phyloP scores from a whole-genome alignment of 148 eudicot genomes.

The Fagopyrum tataricum region DNA sequence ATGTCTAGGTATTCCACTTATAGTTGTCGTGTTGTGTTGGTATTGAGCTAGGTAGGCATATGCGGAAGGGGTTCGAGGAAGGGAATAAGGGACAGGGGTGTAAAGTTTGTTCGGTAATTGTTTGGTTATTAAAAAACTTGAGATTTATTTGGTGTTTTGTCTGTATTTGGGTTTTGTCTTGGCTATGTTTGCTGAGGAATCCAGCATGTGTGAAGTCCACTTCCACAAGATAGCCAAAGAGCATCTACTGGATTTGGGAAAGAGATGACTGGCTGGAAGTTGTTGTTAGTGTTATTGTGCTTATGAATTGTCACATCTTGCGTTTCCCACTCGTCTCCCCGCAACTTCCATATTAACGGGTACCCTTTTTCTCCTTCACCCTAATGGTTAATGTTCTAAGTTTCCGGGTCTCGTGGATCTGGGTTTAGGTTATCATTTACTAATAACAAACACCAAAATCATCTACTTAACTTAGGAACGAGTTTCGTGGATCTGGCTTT shows the following conservation, averaged over 20 bases:
- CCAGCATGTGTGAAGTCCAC: slow-evolving; percentile 9
- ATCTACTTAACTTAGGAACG: no score
- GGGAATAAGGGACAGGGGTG: not conserved
- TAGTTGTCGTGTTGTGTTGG: not conserved
- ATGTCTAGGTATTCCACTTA: not conserved
- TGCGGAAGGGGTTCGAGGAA: not conserved
- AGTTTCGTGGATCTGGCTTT: not conserved
- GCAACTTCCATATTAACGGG: not conserved
- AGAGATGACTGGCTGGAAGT: slow-evolving; percentile 5
- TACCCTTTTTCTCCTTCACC: not conserved
- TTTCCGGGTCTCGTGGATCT: not conserved
- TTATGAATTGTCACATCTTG: slow-evolving; percentile 1
- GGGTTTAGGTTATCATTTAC: not conserved
- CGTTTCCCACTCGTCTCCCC: not conserved
- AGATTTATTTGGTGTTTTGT: not conserved
- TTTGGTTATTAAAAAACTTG: not conserved
- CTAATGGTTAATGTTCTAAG: no score
- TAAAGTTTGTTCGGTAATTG: not conserved
- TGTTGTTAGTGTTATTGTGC: not conserved
- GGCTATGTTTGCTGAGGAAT: slow-evolving; percentile 8
- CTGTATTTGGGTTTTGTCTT: not conserved
- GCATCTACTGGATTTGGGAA: not conserved
- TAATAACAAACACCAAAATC: no score
- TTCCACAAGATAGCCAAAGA: not conserved
- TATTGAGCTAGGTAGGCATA: not conserved